Percentiles rank a stretch among this genome's conserved stretches.
phyloP scores from a whole-genome alignment of 2,329 filamentous ascomycete genomes.

The Shiraia sp. region DNA sequence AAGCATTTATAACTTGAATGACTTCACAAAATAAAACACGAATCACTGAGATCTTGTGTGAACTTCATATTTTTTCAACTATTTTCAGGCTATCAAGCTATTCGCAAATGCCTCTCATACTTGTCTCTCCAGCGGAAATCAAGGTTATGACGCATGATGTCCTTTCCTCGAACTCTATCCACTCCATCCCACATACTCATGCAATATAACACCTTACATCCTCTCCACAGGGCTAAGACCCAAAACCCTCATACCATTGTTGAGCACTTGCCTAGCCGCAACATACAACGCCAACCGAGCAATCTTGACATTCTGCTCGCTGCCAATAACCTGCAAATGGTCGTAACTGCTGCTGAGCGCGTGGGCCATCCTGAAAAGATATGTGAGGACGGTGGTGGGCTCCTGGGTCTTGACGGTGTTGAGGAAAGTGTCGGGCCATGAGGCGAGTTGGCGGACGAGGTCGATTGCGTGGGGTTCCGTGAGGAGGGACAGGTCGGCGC shows the following conservation, averaged over 20 bases:
- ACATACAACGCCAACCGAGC: slow-evolving; percentile 73
- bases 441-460: slow-evolving; percentile 73
- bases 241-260: slow-evolving; percentile 81
- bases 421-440: slow-evolving; percentile 83
- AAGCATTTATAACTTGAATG: too few relatives aligned
- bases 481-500: slow-evolving; percentile 71
- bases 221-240: slow-evolving; percentile 78
- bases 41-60: too few relatives aligned
- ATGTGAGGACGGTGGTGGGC: slow-evolving; percentile 68
- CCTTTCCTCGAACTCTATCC: too few relatives aligned
- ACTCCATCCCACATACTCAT: not conserved
- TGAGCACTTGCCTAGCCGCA: slow-evolving; percentile 72
- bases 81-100: too few relatives aligned
- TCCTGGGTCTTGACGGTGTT: slow-evolving; percentile 86
- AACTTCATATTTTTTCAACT: too few relatives aligned
- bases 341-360: slow-evolving; percentile 79
- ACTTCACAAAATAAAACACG: too few relatives aligned
- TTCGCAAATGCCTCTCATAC: too few relatives aligned
- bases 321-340: slow-evolving; percentile 79
- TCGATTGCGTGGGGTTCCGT: slow-evolving; percentile 73
- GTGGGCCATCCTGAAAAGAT: slow-evolving; percentile 88
- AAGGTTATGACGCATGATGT: too few relatives aligned
- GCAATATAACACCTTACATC: slow-evolving; percentile 23
- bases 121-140: not conserved
- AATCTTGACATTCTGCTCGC: slow-evolving; percentile 70